These are phyloP conservation scores for Penicillium hordei DNA, from an alignment of 2,329 filamentous ascomycete species.

Conservation along the genomic window DNA sequence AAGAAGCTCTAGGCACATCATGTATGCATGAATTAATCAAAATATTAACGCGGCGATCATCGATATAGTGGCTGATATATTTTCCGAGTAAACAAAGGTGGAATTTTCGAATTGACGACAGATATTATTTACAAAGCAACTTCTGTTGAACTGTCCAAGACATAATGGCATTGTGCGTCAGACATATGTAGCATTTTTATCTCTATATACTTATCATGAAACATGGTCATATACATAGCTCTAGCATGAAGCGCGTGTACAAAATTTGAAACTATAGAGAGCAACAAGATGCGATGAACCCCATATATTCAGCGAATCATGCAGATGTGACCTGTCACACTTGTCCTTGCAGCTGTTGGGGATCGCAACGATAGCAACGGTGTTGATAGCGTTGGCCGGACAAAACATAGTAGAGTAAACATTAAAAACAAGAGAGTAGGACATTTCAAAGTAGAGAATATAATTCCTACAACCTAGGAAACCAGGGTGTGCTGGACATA, in stretches of 20 bases:
- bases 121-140: neutral
- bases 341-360: conserved; percentile 14
- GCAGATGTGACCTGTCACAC: conserved; percentile 11
- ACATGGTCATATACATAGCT: neutral
- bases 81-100: conserved; percentile 7
- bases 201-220: neutral
- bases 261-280: neutral
- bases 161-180: conserved; percentile 7
- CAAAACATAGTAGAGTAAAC: conserved; percentile 18
- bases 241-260: neutral
- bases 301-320: conserved; percentile 6
- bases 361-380: conserved; percentile 14
- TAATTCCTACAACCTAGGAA: neutral
- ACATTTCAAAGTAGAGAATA: neutral
- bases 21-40: neutral
- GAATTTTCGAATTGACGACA: neutral
- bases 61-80: conserved; percentile 7
- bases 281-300: neutral
- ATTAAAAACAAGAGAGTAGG: conserved; percentile 4
- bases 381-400: conserved; percentile 11
- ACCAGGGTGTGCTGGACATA: neutral
- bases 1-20: neutral
- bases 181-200: neutral
- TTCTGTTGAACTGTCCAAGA: neutral
- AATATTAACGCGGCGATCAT: neutral